These are phyloP conservation scores for Epichloe uncinata DNA, from an alignment of 2,329 filamentous ascomycete species.

Conservation along the genomic window DNA sequence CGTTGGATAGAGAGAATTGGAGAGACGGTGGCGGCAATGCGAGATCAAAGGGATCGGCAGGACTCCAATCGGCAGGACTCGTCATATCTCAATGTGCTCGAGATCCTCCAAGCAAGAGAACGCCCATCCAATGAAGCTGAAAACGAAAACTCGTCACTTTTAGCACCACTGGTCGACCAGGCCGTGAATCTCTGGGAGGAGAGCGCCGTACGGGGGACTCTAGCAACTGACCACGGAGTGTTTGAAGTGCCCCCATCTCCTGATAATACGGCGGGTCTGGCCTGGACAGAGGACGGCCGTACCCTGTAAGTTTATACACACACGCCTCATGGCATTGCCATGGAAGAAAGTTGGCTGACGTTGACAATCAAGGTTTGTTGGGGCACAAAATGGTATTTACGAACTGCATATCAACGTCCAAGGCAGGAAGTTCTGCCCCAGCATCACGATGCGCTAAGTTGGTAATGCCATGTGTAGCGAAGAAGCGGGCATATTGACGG, in stretches of 20 bases:
- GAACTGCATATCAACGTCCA: constrained; percentile 56
- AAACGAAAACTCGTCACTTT: constrained; percentile 22
- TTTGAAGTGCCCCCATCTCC: constrained; percentile 32
- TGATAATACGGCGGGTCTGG: constrained; percentile 47
- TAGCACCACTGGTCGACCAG: constrained; percentile 25
- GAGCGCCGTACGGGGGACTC: constrained; percentile 20
- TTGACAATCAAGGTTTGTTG: constrained; percentile 36
- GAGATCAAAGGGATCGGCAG: constrained; percentile 23
- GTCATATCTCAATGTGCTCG: constrained; percentile 23
- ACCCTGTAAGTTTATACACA: constrained; percentile 35
- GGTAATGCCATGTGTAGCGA: not conserved
- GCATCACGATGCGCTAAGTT: constrained; percentile 36
- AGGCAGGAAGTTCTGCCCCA: constrained; percentile 45
- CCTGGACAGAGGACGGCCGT: constrained; percentile 49
- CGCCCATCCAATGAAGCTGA: constrained; percentile 18
- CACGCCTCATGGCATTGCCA: not conserved
- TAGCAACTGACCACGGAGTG: constrained; percentile 24
- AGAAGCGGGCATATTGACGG: not conserved
- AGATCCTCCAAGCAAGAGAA: constrained; percentile 24
- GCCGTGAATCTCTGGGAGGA: constrained; percentile 26
- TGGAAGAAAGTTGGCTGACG: constrained; percentile 9
- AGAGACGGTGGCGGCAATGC: constrained; percentile 23
- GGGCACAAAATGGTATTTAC: constrained; percentile 61
- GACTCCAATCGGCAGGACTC: constrained; percentile 22
- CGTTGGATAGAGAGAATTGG: constrained; percentile 20